A percentile compares a stretch with the other conserved stretches of the same genome.
Evolutionary conservation across 257 asterid species (phyloP).

Genomic region (Cynanchum wilfordii): DNA sequence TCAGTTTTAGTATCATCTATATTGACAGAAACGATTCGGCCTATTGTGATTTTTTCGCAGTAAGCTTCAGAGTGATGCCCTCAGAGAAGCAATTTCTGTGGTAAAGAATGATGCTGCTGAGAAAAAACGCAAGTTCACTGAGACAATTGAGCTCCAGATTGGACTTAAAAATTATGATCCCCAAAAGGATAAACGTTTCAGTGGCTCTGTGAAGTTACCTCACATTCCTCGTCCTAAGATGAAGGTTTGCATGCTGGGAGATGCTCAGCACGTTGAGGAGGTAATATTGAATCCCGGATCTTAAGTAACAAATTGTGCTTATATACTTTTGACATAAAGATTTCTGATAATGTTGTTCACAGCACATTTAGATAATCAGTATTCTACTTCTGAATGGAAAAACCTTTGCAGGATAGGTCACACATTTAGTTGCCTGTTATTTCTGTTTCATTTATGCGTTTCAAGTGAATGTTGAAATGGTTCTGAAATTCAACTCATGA

Average conservation of each 20-base stretch:
- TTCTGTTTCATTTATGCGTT: not conserved
- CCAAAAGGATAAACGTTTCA: slow-evolving; percentile 20
- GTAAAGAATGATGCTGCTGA: slow-evolving; percentile 2
- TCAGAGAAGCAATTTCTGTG: slow-evolving; percentile 11
- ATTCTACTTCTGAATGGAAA: not conserved
- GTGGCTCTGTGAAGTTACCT: slow-evolving; percentile 19
- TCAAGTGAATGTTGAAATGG: not conserved
- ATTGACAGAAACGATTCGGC: not conserved
- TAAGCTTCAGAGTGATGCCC: slow-evolving; percentile 17
- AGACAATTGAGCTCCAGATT: slow-evolving; percentile 19
- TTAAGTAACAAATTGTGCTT: not conserved
- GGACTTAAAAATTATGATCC: slow-evolving; percentile 20
- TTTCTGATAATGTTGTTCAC: not conserved
- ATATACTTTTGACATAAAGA: not conserved
- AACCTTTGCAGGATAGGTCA: not conserved
- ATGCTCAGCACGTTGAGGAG: slow-evolving; percentile 18
- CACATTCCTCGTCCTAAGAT: slow-evolving; percentile 22
- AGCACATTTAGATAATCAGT: not conserved
- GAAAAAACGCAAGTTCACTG: slow-evolving; percentile 15
- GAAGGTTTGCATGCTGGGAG: slow-evolving; percentile 21
- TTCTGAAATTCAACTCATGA: not conserved
- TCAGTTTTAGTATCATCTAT: not conserved
- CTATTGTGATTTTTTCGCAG: slow-evolving; percentile 5
- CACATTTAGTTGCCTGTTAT: not conserved
- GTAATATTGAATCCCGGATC: slow-evolving; percentile 2